These are phyloP conservation scores for Stachybotrys chartarum DNA, from an alignment of 2,329 filamentous ascomycete species.

Conservation along the genomic window DNA sequence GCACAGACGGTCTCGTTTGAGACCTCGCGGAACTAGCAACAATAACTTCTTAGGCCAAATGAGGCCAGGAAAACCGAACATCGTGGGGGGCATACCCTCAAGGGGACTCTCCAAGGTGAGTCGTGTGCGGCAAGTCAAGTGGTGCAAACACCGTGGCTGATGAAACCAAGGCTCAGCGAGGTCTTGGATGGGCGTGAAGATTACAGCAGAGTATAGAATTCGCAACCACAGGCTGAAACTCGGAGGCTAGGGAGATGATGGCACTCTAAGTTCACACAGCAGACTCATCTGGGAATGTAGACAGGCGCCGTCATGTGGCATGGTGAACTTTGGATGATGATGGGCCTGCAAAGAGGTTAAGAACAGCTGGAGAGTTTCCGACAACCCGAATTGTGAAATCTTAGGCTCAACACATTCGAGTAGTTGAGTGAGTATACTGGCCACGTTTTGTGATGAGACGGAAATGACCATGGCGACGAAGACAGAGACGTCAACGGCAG, in stretches of 20 bases:
- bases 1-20: neutral
- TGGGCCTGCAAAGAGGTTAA: too few relatives aligned
- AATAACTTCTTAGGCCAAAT: too few relatives aligned
- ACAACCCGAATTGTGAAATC: too few relatives aligned
- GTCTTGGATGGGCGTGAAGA: neutral
- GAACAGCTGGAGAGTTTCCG: too few relatives aligned
- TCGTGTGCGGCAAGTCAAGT: neutral
- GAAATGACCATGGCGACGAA: too few relatives aligned
- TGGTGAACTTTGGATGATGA: too few relatives aligned
- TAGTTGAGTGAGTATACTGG: too few relatives aligned
- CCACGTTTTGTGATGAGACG: too few relatives aligned
- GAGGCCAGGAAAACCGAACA: neutral
- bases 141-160: neutral
- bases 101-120: neutral
- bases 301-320: too few relatives aligned
- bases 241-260: neutral
- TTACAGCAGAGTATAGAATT: neutral
- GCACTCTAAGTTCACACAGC: neutral
- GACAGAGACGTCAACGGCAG: too few relatives aligned
- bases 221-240: neutral
- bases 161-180: neutral
- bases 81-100: neutral
- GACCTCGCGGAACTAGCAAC: neutral
- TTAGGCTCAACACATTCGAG: too few relatives aligned
- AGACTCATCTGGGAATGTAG: too few relatives aligned